Evolutionary conservation across 163 green algal genomes (phyloP), one percentile per base, ranked within the genome.

Genomic region (Chlamydomonas reinhardtii): DNA sequence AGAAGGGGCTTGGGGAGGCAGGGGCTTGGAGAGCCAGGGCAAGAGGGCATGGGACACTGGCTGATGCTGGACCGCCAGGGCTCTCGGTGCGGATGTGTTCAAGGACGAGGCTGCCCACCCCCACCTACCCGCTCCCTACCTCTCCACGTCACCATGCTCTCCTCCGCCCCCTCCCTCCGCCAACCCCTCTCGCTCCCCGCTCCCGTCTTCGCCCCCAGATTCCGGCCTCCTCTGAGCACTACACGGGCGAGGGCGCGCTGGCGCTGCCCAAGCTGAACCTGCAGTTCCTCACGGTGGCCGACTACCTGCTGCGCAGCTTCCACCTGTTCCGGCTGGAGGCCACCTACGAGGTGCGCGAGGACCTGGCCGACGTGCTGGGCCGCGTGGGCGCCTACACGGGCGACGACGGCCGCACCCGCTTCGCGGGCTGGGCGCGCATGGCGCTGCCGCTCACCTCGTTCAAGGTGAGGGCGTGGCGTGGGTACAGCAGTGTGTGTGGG

Each of bases 241-340:
- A 91, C 86, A 91, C 73, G 34, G 86, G 94, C 15, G 94, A 97
- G 82, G 84, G 86, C 39, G 94, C 93, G 61, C 93, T 99, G 62
- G 96, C 97, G 29, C 94, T 99, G 77, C 97, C 97, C 59, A 99
- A 99, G 91, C 94, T 99, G 37, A 99, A 99, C 93, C 94, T 99
- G 78, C 98, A 99, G 94, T 99, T 99, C 92, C 94, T 99, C 32
- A 98, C 96, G 0, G 88, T 95, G 19, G 83, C 95, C 68, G 98
- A 99, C 93, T 99, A 99, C 94, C 93, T 99, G 75, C 93, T 99
- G 76, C 93, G 98, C 85, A 98, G 98, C 92, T 99, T 99, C 91
- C 94, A 98, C 90, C 94, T 99, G 37, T 99, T 98, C 90, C 94
- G 95, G 69, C 89, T 99, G 81, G 96, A 99, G 90, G 94, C 95